Conservation (phyloP, 805 yeast species). For the Metschnikowia gelsemii region DNA sequence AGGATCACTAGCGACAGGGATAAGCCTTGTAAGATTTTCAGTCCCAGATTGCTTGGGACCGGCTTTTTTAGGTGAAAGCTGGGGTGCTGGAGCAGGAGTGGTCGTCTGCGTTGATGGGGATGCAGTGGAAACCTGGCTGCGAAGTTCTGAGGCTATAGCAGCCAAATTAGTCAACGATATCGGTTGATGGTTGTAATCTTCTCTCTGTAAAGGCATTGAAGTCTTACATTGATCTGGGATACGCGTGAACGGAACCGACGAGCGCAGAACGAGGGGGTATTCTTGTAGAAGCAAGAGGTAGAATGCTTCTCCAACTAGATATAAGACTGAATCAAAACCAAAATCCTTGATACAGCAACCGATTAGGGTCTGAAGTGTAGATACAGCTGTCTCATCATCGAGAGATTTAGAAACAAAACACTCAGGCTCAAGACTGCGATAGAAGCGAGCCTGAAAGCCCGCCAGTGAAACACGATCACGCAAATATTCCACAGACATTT, state of each 20-base stretch:
- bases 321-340: slow-evolving; percentile 71
- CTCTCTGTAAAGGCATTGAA: slow-evolving; percentile 1
- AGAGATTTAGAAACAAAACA: slow-evolving; percentile 33
- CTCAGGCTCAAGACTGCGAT: slow-evolving; percentile 48
- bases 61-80: no score
- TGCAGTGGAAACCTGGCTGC: slow-evolving; percentile 11
- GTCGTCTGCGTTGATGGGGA: background rate
- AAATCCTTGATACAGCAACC: slow-evolving; percentile 77
- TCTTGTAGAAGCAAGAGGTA: slow-evolving; percentile 59
- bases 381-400: slow-evolving; percentile 51
- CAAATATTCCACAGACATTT: slow-evolving; percentile 54
- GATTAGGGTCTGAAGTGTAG: slow-evolving; percentile 55
- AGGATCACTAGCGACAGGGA: background rate
- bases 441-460: slow-evolving; percentile 42
- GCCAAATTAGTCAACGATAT: slow-evolving; percentile 27
- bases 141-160: slow-evolving; percentile 33
- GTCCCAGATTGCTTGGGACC: background rate
- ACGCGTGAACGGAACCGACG: slow-evolving; percentile 29
- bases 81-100: background rate
- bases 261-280: slow-evolving; percentile 61
- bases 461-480: slow-evolving; percentile 44
- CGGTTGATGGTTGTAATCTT: background rate
- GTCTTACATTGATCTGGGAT: background rate
- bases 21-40: background rate
- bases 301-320: slow-evolving; percentile 65